These are phyloP conservation scores for Viola odorata DNA, from an alignment of 345 rosid species.

Conservation along the genomic window DNA sequence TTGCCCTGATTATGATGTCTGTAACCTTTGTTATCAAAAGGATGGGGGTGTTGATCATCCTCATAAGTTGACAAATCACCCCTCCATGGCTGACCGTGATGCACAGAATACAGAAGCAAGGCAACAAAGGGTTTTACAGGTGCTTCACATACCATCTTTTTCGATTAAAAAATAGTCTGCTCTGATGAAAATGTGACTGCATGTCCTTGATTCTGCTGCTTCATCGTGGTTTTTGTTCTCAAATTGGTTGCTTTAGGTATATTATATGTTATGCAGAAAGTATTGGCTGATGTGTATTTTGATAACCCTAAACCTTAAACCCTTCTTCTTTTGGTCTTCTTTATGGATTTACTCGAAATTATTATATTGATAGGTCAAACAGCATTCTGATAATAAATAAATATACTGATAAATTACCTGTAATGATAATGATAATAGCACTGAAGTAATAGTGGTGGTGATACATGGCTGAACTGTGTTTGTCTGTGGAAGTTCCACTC, in stretches of 20 bases:
- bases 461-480: too few relatives aligned
- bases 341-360: too few relatives aligned
- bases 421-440: too few relatives aligned
- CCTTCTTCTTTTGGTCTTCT: too few relatives aligned
- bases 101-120: slow-evolving; percentile 98
- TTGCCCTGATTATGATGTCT: slow-evolving; percentile 93
- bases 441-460: neutral
- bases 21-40: slow-evolving; percentile 79
- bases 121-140: slow-evolving; percentile 55
- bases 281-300: too few relatives aligned
- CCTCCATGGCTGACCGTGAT: slow-evolving; percentile 81
- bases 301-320: too few relatives aligned
- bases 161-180: neutral
- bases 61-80: slow-evolving; percentile 92
- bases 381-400: too few relatives aligned
- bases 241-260: too few relatives aligned
- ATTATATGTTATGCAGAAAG: too few relatives aligned
- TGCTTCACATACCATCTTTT: neutral
- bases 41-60: slow-evolving; percentile 84
- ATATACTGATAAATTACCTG: too few relatives aligned
- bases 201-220: neutral
- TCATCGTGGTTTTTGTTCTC: neutral
- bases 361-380: too few relatives aligned
- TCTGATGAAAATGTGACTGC: neutral
- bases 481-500: too few relatives aligned